Evolutionary conservation across 140 eudicot genomes (phyloP), one percentile per base, ranked within the genome.

Genomic region (Oenanthe javanica): DNA sequence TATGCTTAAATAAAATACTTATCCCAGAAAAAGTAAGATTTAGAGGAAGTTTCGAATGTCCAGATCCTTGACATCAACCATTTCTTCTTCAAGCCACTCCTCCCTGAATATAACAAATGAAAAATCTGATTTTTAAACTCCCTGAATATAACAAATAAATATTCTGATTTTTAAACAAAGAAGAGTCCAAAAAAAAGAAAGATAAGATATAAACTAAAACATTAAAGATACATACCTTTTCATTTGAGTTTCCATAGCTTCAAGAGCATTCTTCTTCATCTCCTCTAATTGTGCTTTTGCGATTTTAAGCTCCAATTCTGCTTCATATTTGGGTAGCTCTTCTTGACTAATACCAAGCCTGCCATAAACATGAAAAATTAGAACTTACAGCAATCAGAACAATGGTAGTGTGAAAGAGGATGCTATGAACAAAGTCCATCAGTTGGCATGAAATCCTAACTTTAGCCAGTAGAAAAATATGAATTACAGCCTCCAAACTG

Each of bases 251-350:
- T 90, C 96, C 98, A 93, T 93, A 67, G 98, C 93, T 83, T 93
- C 98, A 50, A 83, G 38, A 46, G 88, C 89, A 27, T 94, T 96
- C 88, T 91, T 94, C 89, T 94, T 86, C 89, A 94, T 82, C 87
- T 94, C 94, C 72, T 90, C 96, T 76, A 94, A 75, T 76, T 94
- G 96, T 63, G 97, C 96, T 84, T 94, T 94, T 18, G 98, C 97
- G 79, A 94, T 90, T 83, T 91, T 94, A 2, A 80, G 88, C 76
- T 94, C 98, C 90, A 94, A 79, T 14, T 89, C 85, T 82, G 89
- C 97, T 80, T 90, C 98, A 40, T 87, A 90, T 67, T 93, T 93
- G 77, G 97, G 98, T 84, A 91, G 84, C 55, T 91, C 91, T 82
- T 89, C 90, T 51, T 77, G 88, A 66, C 89, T 84, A 50, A 91